Evolutionary conservation across 2,329 filamentous ascomycete genomes (phyloP).

Genomic region (Fusarium circinatum): DNA sequence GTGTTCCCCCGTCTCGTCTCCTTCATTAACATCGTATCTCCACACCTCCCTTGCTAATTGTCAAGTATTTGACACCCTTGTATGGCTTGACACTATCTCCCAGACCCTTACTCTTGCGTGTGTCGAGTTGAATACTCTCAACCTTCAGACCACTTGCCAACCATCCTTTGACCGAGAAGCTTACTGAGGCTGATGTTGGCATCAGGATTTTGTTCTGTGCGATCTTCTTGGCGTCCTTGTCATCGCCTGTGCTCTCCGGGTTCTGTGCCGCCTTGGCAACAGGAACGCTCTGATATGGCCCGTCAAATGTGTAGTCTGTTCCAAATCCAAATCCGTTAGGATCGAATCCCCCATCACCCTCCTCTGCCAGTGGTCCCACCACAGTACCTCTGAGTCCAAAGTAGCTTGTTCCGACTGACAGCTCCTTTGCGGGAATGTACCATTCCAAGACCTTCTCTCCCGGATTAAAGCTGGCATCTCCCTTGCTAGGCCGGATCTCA

Average conservation of each 20-base stretch:
- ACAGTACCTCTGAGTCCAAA: conserved; percentile 85
- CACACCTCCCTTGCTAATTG: conserved; percentile 72
- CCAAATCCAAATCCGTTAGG: conserved; percentile 63
- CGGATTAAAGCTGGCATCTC: conserved; percentile 84
- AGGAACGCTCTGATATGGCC: conserved; percentile 63
- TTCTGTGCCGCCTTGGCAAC: conserved; percentile 50
- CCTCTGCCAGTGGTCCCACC: conserved; percentile 68
- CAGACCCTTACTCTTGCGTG: conserved; percentile 84
- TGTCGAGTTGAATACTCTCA: conserved; percentile 74
- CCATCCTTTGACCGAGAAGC: conserved; percentile 77
- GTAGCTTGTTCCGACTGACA: conserved; percentile 71
- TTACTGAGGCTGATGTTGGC: conserved; percentile 80
- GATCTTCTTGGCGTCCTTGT: conserved; percentile 65
- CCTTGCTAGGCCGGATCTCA: conserved; percentile 82
- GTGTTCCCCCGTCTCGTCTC: not conserved
- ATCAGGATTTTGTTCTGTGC: conserved; percentile 80
- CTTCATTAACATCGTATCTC: conserved; percentile 66
- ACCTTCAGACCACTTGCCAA: conserved; percentile 74
- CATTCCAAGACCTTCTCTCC: conserved; percentile 81
- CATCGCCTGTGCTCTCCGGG: conserved; percentile 48
- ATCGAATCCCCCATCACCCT: conserved; percentile 61
- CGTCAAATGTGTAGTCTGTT: conserved; percentile 63
- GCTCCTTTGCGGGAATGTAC: conserved; percentile 82
- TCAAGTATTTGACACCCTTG: conserved; percentile 98
- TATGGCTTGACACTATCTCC: conserved; percentile 92